Evolutionary conservation across 169 alveolate genomes (phyloP).

Genomic region (Cryptosporidium tyzzeri): DNA sequence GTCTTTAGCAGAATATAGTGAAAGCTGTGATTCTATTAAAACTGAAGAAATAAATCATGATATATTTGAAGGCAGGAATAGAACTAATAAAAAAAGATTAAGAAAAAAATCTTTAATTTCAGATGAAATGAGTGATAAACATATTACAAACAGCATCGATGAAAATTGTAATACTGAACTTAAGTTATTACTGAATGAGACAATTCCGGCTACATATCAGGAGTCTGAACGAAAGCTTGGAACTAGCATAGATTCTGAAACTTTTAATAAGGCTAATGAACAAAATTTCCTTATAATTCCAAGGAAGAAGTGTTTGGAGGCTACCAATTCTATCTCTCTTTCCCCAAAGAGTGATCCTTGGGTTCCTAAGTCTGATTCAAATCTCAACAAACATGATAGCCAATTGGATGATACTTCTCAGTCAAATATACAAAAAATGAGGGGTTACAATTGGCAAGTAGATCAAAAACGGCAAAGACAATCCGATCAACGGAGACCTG

Average conservation of each 20-base stretch:
- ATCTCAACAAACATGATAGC: neutral
- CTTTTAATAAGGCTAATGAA: neutral
- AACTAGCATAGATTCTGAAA: neutral
- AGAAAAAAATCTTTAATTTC: slow-evolving; percentile 12
- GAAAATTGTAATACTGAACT: neutral
- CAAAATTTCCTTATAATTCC: slow-evolving; percentile 29
- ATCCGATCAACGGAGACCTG: slow-evolving; percentile 12
- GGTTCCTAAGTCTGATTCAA: slow-evolving; percentile 50
- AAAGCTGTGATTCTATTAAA: too few relatives aligned
- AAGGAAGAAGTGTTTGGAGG: slow-evolving; percentile 13
- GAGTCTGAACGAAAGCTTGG: neutral
- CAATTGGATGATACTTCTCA: slow-evolving; percentile 16
- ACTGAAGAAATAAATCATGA: neutral
- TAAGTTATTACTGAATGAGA: neutral
- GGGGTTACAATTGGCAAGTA: slow-evolving; percentile 14
- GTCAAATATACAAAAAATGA: neutral
- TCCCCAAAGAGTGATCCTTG: slow-evolving; percentile 62
- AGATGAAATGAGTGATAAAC: neutral
- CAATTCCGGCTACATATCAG: neutral
- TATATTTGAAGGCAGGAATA: neutral
- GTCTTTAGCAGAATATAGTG: neutral
- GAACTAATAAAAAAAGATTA: slow-evolving; percentile 13
- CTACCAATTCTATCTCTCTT: neutral
- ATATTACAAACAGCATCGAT: neutral
- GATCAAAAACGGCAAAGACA: slow-evolving; percentile 43